A percentile compares a stretch with the other conserved stretches of the same genome.
Conservation (phyloP, 2,329 filamentous ascomycete species). For the Fusarium temperatum region DNA sequence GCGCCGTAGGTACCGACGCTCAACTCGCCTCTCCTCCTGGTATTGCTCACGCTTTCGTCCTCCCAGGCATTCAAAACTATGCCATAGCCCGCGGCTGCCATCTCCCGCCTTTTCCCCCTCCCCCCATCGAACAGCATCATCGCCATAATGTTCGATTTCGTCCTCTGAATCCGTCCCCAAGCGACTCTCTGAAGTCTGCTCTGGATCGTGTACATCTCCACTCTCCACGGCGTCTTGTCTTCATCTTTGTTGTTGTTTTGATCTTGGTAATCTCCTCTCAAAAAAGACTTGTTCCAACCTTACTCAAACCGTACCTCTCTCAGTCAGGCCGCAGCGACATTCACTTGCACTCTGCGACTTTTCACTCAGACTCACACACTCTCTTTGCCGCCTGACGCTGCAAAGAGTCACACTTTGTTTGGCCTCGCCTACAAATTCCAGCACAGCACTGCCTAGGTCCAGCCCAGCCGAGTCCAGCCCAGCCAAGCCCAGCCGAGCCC, state of each 20-base stretch:
- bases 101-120: slow-evolving; percentile 50
- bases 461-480: slow-evolving; percentile 34
- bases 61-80: slow-evolving; percentile 49
- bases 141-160: slow-evolving; percentile 63
- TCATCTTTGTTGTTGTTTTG: slow-evolving; percentile 40
- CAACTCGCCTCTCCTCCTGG: slow-evolving; percentile 32
- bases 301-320: slow-evolving; percentile 13
- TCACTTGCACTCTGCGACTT: slow-evolving; percentile 60
- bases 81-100: slow-evolving; percentile 45
- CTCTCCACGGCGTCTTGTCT: slow-evolving; percentile 50
- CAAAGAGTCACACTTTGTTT: slow-evolving; percentile 25
- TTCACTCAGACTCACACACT: slow-evolving; percentile 27
- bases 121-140: slow-evolving; percentile 60
- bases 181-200: slow-evolving; percentile 67
- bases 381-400: slow-evolving; percentile 34
- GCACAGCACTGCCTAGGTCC: slow-evolving; percentile 39
- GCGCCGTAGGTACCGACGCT: slow-evolving; percentile 29
- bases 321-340: slow-evolving; percentile 56
- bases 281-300: slow-evolving; percentile 7
- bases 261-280: slow-evolving; percentile 24
- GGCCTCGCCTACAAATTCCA: slow-evolving; percentile 28
- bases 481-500: slow-evolving; percentile 32
- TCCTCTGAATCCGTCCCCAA: slow-evolving; percentile 59
- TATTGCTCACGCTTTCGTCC: slow-evolving; percentile 35
- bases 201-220: slow-evolving; percentile 50